Percentiles rank a stretch among this genome's conserved stretches.
Evolutionary conservation across 2,329 filamentous ascomycete genomes (phyloP).

Genomic region (Lachnellula occidentalis): DNA sequence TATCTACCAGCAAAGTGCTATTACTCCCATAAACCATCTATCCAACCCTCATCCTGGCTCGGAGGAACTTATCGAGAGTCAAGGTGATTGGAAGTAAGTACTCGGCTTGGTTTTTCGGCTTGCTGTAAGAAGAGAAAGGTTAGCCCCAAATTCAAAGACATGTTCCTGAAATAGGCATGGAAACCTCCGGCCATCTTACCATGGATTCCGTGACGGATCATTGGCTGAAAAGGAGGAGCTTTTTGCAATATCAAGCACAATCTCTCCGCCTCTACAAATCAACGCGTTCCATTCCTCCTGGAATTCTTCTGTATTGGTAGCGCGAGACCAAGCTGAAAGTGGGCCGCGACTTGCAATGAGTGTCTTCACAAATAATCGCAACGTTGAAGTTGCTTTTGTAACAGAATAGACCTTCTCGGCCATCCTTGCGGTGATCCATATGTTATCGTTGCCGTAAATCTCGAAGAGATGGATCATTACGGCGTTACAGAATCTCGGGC

Average conservation of each 20-base stretch:
- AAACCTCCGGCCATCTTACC: neutral
- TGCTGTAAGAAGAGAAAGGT: neutral
- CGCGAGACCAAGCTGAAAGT: neutral
- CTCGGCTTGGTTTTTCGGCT: neutral
- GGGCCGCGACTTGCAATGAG: neutral
- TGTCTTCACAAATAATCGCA: neutral
- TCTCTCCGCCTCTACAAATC: neutral
- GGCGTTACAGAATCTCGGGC: neutral
- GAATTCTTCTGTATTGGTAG: neutral
- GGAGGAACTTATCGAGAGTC: neutral
- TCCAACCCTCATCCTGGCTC: neutral
- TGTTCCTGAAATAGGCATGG: neutral
- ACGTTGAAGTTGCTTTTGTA: neutral
- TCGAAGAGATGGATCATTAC: neutral
- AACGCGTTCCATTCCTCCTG: neutral
- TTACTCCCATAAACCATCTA: neutral
- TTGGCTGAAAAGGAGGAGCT: neutral
- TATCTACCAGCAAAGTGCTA: neutral
- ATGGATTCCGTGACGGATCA: neutral
- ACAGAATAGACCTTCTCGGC: neutral
- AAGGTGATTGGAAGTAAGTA: neutral
- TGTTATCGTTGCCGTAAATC: neutral
- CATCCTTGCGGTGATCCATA: neutral
- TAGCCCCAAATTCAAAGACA: too few species aligned
- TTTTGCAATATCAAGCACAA: neutral